Conservation (phyloP, 140 eudicot species). For the Erigeron philadelphicus region DNA sequence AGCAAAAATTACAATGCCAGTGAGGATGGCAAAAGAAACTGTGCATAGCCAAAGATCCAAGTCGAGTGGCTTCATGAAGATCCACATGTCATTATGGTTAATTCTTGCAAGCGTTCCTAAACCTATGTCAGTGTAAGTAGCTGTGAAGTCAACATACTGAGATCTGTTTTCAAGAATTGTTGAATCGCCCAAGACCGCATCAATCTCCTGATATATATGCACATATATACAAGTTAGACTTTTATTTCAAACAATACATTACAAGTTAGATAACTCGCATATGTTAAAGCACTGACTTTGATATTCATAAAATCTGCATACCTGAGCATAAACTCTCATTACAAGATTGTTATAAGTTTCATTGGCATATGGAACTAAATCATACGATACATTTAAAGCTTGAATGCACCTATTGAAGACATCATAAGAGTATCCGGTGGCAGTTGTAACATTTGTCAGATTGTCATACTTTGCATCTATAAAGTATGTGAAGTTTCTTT, state of each 20-base stretch:
- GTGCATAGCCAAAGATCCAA: slow-evolving; percentile 13
- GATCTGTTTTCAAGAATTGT: slow-evolving; percentile 25
- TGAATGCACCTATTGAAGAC: slow-evolving; percentile 32
- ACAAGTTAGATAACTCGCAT: too few relatives aligned
- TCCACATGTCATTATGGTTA: slow-evolving; percentile 14
- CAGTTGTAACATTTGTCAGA: slow-evolving; percentile 23
- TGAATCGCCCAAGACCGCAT: slow-evolving; percentile 6
- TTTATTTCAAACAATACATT: too few relatives aligned
- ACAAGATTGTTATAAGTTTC: slow-evolving; percentile 30
- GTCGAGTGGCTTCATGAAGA: slow-evolving; percentile 14
- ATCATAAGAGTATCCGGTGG: slow-evolving; percentile 30
- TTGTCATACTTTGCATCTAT: slow-evolving; percentile 9
- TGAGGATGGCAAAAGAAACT: slow-evolving; percentile 3
- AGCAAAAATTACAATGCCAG: background rate
- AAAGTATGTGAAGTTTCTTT: slow-evolving; percentile 25
- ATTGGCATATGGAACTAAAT: slow-evolving; percentile 22
- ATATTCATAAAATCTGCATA: background rate
- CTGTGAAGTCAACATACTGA: slow-evolving; percentile 37
- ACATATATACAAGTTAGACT: background rate
- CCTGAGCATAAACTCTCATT: slow-evolving; percentile 28
- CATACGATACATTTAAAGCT: slow-evolving; percentile 16
- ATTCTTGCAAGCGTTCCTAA: slow-evolving; percentile 25
- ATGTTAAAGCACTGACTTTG: background rate
- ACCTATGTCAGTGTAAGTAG: slow-evolving; percentile 34
- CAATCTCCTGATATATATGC: slow-evolving; percentile 1